Evolutionary conservation across 2,329 filamentous ascomycete species (phyloP), one percentile per base, ranked within the genome.

Genomic region (Emericellopsis cladophorae): DNA sequence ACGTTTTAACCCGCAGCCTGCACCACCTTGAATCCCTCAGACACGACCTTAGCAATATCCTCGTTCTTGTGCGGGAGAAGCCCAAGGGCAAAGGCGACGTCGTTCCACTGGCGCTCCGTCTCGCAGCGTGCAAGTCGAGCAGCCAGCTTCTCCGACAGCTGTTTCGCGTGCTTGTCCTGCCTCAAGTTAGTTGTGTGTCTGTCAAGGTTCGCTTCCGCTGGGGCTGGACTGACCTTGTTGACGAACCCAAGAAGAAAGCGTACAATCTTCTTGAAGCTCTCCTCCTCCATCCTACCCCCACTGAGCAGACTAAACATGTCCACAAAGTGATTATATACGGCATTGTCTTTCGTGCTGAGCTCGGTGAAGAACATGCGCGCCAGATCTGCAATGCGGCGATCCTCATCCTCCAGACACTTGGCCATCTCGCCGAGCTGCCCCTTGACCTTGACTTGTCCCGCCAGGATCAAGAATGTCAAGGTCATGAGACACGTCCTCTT

Each of bases 401-500:
- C 93, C n/a, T 81, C 79, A 54, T 98, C 92, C 61, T 98, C 92
- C 24, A 98, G 74, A 50, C 92, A 98, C 66, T 98, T 98, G 42
- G 92, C 92, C 92, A 98, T 98, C 66, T 96, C 90, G 38, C 92
- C 92, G 10, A 98, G 69, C 61, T 98, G 92, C 22, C 92, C 92
- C 70, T 98, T 98, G 61, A 98, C 92, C 71, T 98, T 98, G 66
- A 98, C 90, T 62, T 98, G 92, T 22, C 93, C 92, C 1, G 92
- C 92, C 36, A 98, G 66, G 52, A 98, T 98, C 42, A 98, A 65
- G 72, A 98, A 98, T 0, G 93, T 98, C 50, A 98, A 65, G 1
- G 93, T 98, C 92, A 96, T 98, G 18, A 98, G 72, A 61, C 92
- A 98, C 0, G 93, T 98, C 10, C 92, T 80, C 70, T 96, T 98